These are phyloP conservation scores for Mesembryanthemum crystallinum DNA, from an alignment of 148 eudicot genomes.

Conservation along the genomic window DNA sequence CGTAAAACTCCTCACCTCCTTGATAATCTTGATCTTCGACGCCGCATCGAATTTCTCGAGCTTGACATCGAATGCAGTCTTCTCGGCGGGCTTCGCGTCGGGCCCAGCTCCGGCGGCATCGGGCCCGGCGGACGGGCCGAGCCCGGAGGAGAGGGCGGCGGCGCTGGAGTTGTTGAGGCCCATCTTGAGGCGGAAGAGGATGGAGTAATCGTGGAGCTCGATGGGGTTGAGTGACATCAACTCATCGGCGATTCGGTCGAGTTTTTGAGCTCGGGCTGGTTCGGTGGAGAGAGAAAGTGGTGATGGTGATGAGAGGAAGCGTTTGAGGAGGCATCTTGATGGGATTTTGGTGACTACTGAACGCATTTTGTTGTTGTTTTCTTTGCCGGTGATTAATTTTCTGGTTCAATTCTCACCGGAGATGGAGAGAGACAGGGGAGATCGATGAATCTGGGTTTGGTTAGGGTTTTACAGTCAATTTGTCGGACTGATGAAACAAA, in stretches of 20 bases:
- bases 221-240: slow-evolving; percentile 59
- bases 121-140: slow-evolving; percentile 30
- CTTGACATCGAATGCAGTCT: slow-evolving; percentile 68
- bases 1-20: slow-evolving; percentile 67
- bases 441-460: slow-evolving; percentile 7
- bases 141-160: slow-evolving; percentile 20
- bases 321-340: slow-evolving; percentile 27
- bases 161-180: slow-evolving; percentile 53
- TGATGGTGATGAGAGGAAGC: slow-evolving; percentile 13
- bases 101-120: slow-evolving; percentile 24
- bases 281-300: slow-evolving; percentile 32
- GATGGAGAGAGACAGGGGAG: background rate
- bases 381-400: background rate
- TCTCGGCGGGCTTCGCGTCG: slow-evolving; percentile 47
- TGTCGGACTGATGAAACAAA: background rate
- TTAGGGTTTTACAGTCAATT: slow-evolving; percentile 29
- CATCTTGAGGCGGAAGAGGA: slow-evolving; percentile 55
- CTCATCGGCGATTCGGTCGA: slow-evolving; percentile 65
- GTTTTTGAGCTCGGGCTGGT: slow-evolving; percentile 44
- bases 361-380: slow-evolving; percentile 23
- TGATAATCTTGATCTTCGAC: slow-evolving; percentile 69
- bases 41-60: slow-evolving; percentile 74
- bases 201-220: slow-evolving; percentile 60
- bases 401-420: slow-evolving; percentile 2
- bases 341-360: slow-evolving; percentile 31